These are phyloP conservation scores for Anastatica hierochuntica DNA, from an alignment of 345 rosid genomes.

Conservation along the genomic window DNA sequence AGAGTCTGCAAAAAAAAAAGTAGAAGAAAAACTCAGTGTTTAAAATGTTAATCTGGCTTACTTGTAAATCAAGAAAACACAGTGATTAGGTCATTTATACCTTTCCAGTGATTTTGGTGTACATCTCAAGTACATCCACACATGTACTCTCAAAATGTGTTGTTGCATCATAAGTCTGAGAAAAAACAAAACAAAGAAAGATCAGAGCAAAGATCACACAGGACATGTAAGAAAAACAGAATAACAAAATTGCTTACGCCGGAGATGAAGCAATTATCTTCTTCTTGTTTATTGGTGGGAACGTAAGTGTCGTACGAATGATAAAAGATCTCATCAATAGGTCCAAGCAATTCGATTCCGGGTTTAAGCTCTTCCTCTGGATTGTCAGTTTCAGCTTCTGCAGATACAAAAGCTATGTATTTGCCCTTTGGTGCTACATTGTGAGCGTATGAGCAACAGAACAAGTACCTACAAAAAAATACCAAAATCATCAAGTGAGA, in stretches of 20 bases:
- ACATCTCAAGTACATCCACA: slow-evolving; percentile 61
- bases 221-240: background rate
- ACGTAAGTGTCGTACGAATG: slow-evolving; percentile 68
- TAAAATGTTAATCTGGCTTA: background rate
- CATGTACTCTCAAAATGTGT: slow-evolving; percentile 84
- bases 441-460: slow-evolving; percentile 91
- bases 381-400: slow-evolving; percentile 85
- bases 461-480: slow-evolving; percentile 34
- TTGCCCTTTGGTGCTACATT: slow-evolving; percentile 95
- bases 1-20: slow-evolving; percentile 35
- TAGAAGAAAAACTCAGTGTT: background rate
- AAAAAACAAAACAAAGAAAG: background rate
- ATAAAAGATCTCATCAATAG: slow-evolving; percentile 80
- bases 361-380: slow-evolving; percentile 78
- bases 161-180: slow-evolving; percentile 76
- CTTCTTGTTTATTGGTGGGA: slow-evolving; percentile 64
- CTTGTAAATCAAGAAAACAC: slow-evolving; percentile 13
- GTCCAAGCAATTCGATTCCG: slow-evolving; percentile 78
- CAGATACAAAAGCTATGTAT: slow-evolving; percentile 90
- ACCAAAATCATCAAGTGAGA: background rate
- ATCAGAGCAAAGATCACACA: too few species aligned
- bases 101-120: slow-evolving; percentile 82
- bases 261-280: slow-evolving; percentile 88
- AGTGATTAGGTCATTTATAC: slow-evolving; percentile 20
- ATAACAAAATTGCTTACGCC: slow-evolving; percentile 25